phyloP scores from a whole-genome alignment of 179 eudicot species.

The Gypsophila paniculata region DNA sequence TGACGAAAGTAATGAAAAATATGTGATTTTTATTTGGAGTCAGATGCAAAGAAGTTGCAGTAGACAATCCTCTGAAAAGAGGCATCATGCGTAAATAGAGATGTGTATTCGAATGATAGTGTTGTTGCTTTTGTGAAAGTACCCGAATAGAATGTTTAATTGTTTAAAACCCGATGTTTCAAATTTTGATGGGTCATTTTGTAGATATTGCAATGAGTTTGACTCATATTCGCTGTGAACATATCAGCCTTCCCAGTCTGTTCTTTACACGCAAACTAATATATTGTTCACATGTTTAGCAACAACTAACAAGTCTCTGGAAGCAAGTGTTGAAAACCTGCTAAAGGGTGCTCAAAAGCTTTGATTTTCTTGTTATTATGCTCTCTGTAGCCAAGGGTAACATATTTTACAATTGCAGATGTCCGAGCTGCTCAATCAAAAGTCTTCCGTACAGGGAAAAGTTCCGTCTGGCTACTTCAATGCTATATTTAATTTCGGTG shows the following conservation, averaged over 20 bases:
- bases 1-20: too few species aligned
- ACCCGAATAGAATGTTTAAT: neutral
- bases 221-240: neutral
- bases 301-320: neutral
- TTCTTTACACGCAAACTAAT: neutral
- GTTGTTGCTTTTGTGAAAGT: neutral
- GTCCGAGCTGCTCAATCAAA: constrained; percentile 92
- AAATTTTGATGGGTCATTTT: neutral
- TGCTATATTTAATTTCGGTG: constrained; percentile 70
- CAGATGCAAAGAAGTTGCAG: neutral
- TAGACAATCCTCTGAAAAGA: neutral
- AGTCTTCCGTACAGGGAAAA: constrained; percentile 78
- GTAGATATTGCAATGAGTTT: neutral
- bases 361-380: neutral
- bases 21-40: neutral
- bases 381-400: constrained; percentile 4
- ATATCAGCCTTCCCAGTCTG: neutral
- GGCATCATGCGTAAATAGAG: neutral
- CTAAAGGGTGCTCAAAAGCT: neutral
- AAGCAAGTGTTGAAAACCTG: neutral
- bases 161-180: neutral
- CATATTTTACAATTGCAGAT: constrained; percentile 47
- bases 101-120: neutral
- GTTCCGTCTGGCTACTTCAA: constrained; percentile 93
- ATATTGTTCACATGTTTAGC: too few species aligned